Evolutionary conservation across 257 asterid genomes (phyloP).

Genomic region (Primulina eburnea): DNA sequence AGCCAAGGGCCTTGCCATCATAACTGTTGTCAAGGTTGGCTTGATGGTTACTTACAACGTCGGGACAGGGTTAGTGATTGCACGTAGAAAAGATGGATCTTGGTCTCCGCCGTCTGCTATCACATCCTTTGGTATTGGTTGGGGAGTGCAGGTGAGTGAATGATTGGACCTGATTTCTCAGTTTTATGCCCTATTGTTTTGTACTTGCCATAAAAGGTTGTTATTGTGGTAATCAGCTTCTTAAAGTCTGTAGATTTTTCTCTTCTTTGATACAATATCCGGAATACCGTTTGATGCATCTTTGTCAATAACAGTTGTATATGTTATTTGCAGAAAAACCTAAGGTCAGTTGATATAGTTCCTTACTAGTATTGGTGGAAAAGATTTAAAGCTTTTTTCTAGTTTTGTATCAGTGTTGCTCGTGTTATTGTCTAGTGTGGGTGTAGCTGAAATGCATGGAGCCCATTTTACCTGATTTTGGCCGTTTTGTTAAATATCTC

Average conservation of each 20-base stretch:
- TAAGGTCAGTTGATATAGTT: neutral
- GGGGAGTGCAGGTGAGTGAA: constrained; percentile 70
- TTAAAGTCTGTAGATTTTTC: neutral
- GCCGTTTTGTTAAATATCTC: neutral
- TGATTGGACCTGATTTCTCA: neutral
- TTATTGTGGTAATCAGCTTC: neutral
- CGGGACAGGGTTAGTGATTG: constrained; percentile 71
- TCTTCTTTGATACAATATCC: neutral
- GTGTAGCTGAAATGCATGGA: neutral
- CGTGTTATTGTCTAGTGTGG: neutral
- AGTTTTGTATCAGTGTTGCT: neutral
- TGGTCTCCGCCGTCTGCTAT: constrained; percentile 86
- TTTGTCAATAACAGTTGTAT: constrained; percentile 3
- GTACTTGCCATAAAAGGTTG: neutral
- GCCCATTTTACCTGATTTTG: neutral
- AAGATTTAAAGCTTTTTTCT: too few relatives aligned
- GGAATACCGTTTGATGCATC: neutral
- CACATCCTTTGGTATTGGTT: constrained; percentile 67
- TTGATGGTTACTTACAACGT: constrained; percentile 67
- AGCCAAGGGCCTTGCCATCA: constrained; percentile 74
- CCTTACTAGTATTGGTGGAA: neutral
- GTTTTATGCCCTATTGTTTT: constrained; percentile 8
- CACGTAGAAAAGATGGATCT: constrained; percentile 71
- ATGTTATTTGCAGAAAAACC: neutral
- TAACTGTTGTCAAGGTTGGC: constrained; percentile 69